Percentiles rank a stretch among this genome's conserved stretches.
phyloP scores from a whole-genome alignment of 2,329 filamentous ascomycete species.

The Lasiodiplodia gonubiensis region DNA sequence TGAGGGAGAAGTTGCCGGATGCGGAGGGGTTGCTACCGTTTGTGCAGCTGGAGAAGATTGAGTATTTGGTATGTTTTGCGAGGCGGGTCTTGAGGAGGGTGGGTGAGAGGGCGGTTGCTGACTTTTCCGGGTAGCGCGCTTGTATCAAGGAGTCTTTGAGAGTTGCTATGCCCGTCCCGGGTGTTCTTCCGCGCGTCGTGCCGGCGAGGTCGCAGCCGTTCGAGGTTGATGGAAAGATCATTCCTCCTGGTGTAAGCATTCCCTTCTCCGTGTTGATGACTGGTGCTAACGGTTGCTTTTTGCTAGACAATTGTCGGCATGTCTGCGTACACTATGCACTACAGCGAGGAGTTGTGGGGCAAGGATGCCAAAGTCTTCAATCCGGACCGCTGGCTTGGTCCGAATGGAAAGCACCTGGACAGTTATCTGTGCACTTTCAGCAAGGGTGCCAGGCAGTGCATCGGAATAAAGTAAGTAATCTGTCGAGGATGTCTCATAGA shows the following conservation, averaged over 20 bases:
- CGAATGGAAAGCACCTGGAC: slow-evolving; percentile 1
- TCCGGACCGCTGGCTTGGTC: slow-evolving; percentile 1
- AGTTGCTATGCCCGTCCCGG: neutral
- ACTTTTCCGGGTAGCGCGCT: neutral
- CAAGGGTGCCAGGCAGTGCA: neutral
- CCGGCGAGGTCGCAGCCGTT: neutral
- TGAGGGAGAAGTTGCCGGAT: slow-evolving; percentile 34
- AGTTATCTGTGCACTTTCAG: neutral
- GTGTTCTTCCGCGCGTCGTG: neutral
- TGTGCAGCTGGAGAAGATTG: neutral
- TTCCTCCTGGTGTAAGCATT: neutral
- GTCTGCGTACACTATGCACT: slow-evolving; percentile 11
- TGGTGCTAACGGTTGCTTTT: neutral
- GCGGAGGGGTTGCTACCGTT: neutral
- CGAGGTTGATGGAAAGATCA: neutral
- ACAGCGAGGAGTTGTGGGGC: neutral
- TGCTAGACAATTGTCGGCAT: neutral
- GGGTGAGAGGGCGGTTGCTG: neutral
- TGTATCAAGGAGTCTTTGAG: neutral
- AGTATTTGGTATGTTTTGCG: neutral
- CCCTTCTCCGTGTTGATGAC: neutral
- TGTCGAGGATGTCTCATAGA: no score
- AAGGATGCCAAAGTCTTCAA: neutral
- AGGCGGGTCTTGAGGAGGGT: neutral
- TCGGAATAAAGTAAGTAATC: neutral